Evolutionary conservation across 1,284 basidiomycete genomes (phyloP), one percentile per base, ranked within the genome.

Genomic region (Vanrija pseudolonga): DNA sequence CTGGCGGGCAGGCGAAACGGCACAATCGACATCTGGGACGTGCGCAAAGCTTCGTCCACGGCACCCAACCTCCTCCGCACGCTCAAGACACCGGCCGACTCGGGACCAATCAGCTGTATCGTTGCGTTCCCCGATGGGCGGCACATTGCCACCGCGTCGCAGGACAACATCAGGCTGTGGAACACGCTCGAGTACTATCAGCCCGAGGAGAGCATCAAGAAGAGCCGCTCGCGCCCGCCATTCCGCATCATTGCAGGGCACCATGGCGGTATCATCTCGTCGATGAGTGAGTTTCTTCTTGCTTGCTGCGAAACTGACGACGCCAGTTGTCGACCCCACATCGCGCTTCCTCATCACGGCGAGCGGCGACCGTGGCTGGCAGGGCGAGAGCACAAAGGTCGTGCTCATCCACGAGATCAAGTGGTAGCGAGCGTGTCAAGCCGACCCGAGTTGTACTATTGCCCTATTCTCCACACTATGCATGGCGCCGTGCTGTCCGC

Each of bases 201-300:
- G 66, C 76, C 80, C 8, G 87, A 88, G 66, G 42, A 50, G 17
- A 60, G 47, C 39, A 83, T 80, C 66, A 77, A 78, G 51, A 84
- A 80, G 70, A 82, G 83, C 42, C 60, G 61, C 44, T 70, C 63
- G 24, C 61, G 68, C 8, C 85, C 86, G 18, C 88, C 88, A 60
- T 97, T 97, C 81, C 92, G 92, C 76, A 96, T 98, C 59, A 90
- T 98, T 38, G 89, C 93, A 5, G 95, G 95, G 0, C 94, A 98
- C 76, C 91, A 97, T 76, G 93, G 94, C 26, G 94, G 92, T 2
- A 89, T 86, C 57, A 83, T 97, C 17, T 95, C 91, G 5, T 87
- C 89, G 64, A 89, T 96, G 83, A 73, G 91, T 94, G 74, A 69
- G 87, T 77, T 17, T 39, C 38, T 39, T 4, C 20, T 3, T 26